Conservation (phyloP, 495 filamentous ascomycete species). For the Cenococcum geophilum region DNA sequence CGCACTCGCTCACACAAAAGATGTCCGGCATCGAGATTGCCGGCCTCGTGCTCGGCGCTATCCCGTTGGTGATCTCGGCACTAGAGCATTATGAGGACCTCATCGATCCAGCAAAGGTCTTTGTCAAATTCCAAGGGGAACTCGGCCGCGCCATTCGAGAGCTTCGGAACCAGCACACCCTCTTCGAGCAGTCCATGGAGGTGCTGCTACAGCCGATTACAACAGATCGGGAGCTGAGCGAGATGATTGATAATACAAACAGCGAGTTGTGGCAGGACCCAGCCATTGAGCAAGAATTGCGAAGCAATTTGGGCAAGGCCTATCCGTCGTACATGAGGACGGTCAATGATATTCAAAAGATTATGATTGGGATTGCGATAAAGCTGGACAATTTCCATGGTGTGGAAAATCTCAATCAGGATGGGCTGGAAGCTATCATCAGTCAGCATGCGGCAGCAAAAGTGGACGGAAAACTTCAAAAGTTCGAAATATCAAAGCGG, state of each 20-base stretch:
- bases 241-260: neutral
- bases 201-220: conserved; percentile 1
- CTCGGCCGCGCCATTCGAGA: neutral
- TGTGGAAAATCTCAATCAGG: neutral
- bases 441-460: no score
- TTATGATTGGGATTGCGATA: no score
- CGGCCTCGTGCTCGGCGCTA: conserved; percentile 40
- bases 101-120: conserved; percentile 9
- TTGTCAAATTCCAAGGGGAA: conserved; percentile 1
- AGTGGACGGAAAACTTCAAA: no score
- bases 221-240: neutral
- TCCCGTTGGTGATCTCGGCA: conserved; percentile 41
- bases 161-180: neutral
- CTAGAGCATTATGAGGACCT: conserved; percentile 39
- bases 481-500: neutral
- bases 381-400: neutral
- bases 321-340: neutral
- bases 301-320: neutral
- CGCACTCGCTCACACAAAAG: no score
- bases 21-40: conserved; percentile 31
- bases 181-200: neutral
- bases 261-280: neutral
- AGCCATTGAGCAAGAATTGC: neutral
- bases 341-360: neutral
- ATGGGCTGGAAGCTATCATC: no score